Conservation (phyloP, 352 stramenopile species). For the Aphanomyces astaci region DNA sequence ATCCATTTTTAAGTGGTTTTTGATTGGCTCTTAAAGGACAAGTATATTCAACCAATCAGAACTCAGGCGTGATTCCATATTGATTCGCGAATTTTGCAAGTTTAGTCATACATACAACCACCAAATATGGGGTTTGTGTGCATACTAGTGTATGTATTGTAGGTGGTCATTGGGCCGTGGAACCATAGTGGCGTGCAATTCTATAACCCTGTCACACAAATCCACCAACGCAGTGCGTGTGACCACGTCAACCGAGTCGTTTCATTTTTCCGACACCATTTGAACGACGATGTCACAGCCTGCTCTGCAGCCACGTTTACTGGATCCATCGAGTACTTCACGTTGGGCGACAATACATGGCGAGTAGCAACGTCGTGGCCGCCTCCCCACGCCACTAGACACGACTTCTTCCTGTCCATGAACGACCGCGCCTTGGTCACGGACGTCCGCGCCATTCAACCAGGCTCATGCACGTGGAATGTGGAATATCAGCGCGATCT, state of each 20-base stretch:
- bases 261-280: neutral
- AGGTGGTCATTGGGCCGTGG: slow-evolving; percentile 12
- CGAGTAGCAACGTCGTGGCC: neutral
- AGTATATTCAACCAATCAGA: too few species aligned
- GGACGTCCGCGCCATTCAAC: neutral
- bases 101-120: too few species aligned
- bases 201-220: neutral
- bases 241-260: slow-evolving; percentile 1
- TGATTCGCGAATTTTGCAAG: too few species aligned
- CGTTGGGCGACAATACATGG: slow-evolving; percentile 5
- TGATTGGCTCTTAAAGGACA: too few species aligned
- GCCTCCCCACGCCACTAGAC: neutral
- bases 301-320: neutral
- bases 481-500: neutral
- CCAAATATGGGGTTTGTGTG: neutral
- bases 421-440: neutral
- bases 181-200: slow-evolving; percentile 15
- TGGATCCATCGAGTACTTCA: slow-evolving; percentile 3
- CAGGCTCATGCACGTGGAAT: neutral
- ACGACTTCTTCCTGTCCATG: slow-evolving; percentile 2
- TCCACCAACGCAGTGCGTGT: neutral
- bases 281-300: neutral
- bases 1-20: too few species aligned
- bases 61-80: too few species aligned
- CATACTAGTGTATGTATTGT: too few species aligned